phyloP scores from a whole-genome alignment of 2,329 filamentous ascomycete genomes.

The Paracoccidioides lutzii region DNA sequence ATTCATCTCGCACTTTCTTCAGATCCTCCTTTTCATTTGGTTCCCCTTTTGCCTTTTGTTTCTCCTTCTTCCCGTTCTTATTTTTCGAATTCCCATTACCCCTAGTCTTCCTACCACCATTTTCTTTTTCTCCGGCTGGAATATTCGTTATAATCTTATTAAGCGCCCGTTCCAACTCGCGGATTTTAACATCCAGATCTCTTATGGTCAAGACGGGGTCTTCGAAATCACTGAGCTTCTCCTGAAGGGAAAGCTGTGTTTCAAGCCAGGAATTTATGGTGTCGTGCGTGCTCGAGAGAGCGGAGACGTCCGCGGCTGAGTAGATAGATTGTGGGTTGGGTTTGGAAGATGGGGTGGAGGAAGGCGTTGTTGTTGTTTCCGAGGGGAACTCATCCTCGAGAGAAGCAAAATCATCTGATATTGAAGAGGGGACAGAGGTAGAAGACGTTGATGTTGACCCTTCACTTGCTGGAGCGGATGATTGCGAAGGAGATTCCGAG shows the following conservation, averaged over 20 bases:
- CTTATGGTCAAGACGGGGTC: constrained; percentile 62
- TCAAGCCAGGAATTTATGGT: constrained; percentile 61
- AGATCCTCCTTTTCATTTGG: constrained; percentile 13
- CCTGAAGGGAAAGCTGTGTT: constrained; percentile 57
- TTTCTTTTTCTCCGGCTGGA: constrained; percentile 16
- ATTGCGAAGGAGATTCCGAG: constrained; percentile 31
- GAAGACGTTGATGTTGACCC: constrained; percentile 27
- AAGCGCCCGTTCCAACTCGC: constrained; percentile 57
- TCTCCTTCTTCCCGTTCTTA: constrained; percentile 20
- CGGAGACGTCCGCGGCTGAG: constrained; percentile 56
- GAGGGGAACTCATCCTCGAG: constrained; percentile 57
- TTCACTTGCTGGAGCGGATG: constrained; percentile 10
- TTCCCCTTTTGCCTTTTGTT: constrained; percentile 16
- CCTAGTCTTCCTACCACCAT: constrained; percentile 12
- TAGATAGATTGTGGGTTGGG: constrained; percentile 48
- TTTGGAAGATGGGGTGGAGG: constrained; percentile 19
- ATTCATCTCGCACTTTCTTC: constrained; percentile 9
- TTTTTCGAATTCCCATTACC: constrained; percentile 13
- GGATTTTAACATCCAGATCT: constrained; percentile 56
- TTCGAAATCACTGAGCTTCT: constrained; percentile 53
- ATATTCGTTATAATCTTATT: constrained; percentile 57
- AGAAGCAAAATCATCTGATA: constrained; percentile 44
- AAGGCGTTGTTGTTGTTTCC: constrained; percentile 18
- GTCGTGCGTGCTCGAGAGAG: constrained; percentile 50
- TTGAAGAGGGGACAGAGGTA: constrained; percentile 23